Evolutionary conservation across 129 eudicot species (phyloP).

Genomic region (Flaveria trinervia): DNA sequence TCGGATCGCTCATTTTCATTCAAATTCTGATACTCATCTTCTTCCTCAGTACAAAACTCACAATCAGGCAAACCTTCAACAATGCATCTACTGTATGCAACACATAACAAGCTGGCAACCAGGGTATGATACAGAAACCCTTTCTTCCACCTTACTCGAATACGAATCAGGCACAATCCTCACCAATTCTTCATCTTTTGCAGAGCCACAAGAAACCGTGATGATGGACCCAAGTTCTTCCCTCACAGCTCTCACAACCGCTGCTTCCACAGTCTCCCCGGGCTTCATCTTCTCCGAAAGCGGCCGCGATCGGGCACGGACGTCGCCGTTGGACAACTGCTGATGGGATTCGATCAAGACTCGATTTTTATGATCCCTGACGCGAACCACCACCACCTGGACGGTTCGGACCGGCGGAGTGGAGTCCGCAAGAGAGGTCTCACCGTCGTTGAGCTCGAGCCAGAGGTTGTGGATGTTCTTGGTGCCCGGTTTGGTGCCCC

Average conservation of each 20-base stretch:
- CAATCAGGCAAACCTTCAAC: slow-evolving; percentile 81
- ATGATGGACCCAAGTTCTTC: slow-evolving; percentile 77
- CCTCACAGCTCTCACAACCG: slow-evolving; percentile 65
- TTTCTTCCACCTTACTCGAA: slow-evolving; percentile 71
- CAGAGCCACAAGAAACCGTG: not conserved
- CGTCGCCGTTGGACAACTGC: slow-evolving; percentile 65
- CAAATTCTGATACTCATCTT: slow-evolving; percentile 51
- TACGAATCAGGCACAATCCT: slow-evolving; percentile 56
- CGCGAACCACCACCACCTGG: slow-evolving; percentile 63
- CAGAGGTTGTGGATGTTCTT: slow-evolving; percentile 75
- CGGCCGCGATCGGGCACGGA: slow-evolving; percentile 57
- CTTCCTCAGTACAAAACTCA: slow-evolving; percentile 76
- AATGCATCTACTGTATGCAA: slow-evolving; percentile 76
- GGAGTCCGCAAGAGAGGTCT: slow-evolving; percentile 60
- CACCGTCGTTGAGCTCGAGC: slow-evolving; percentile 79
- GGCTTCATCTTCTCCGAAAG: slow-evolving; percentile 94
- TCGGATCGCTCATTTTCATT: slow-evolving; percentile 36
- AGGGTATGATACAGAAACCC: slow-evolving; percentile 75
- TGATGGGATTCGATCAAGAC: slow-evolving; percentile 77
- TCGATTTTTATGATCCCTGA: slow-evolving; percentile 34
- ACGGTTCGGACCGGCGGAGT: slow-evolving; percentile 67
- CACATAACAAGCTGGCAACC: slow-evolving; percentile 90
- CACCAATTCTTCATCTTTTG: slow-evolving; percentile 31
- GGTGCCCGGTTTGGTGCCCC: slow-evolving; percentile 88
- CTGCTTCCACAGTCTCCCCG: slow-evolving; percentile 64